Conservation (phyloP, 202 grass and related monocot genomes). For the Panicum hallii region DNA sequence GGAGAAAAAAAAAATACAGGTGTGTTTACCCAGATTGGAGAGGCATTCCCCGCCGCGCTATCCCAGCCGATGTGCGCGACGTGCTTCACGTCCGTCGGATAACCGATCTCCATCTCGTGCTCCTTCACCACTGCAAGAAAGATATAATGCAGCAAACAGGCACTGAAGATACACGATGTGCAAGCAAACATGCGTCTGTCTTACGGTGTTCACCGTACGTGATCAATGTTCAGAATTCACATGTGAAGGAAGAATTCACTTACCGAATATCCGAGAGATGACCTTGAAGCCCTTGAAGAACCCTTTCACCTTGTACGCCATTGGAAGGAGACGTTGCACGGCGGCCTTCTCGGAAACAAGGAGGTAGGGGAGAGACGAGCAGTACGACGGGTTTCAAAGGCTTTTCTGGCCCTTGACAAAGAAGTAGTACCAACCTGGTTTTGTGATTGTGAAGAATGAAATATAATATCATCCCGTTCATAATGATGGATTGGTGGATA, state of each 20-base stretch:
- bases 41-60: conserved; percentile 41
- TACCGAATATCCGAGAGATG: conserved; percentile 86
- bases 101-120: conserved; percentile 80
- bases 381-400: conserved; percentile 28
- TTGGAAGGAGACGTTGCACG: conserved; percentile 16
- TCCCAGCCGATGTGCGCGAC: conserved; percentile 89
- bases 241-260: background rate
- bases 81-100: conserved; percentile 85
- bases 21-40: conserved; percentile 69
- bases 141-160: background rate
- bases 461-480: background rate
- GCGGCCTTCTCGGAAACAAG: conserved; percentile 18
- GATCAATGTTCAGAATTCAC: background rate
- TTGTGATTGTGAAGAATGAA: conserved; percentile 28
- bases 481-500: conserved; percentile 24
- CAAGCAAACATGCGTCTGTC: background rate
- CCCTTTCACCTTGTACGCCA: conserved; percentile 84
- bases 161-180: background rate
- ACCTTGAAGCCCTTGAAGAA: conserved; percentile 77
- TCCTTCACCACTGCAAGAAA: conserved; percentile 67
- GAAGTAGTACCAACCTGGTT: conserved; percentile 42
- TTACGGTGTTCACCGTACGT: background rate
- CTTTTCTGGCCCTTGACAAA: conserved; percentile 24
- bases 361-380: background rate
- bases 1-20: background rate